phyloP scores from a whole-genome alignment of 345 rosid species.

The Garcia nutans region DNA sequence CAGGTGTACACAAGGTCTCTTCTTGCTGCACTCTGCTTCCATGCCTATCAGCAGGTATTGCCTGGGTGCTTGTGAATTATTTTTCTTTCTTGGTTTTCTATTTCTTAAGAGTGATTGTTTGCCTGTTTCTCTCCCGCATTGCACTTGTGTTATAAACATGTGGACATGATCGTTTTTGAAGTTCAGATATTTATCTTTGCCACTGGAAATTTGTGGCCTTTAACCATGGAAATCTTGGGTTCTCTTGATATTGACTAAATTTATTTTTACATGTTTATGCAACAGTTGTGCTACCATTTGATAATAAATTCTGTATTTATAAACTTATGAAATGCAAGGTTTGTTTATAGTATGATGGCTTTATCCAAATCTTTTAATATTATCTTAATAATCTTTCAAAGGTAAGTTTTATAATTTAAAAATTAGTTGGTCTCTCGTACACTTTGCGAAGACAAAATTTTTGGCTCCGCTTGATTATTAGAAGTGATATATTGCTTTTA shows the following conservation, averaged over 20 bases:
- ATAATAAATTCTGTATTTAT: too few species aligned
- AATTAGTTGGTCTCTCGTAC: not conserved
- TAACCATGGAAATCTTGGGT: too few species aligned
- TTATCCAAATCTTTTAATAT: not conserved
- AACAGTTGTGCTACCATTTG: too few species aligned
- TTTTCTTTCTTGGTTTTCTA: not conserved
- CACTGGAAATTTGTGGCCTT: too few species aligned
- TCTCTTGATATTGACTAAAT: too few species aligned
- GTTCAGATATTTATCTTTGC: not conserved
- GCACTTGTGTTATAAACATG: not conserved
- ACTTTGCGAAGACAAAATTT: not conserved
- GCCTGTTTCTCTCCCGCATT: not conserved
- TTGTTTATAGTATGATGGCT: not conserved
- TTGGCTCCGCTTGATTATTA: not conserved
- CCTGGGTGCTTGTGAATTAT: constrained; percentile 4
- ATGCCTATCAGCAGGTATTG: constrained; percentile 96
- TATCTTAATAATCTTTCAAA: not conserved
- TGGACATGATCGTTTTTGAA: not conserved
- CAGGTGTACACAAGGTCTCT: constrained; percentile 61
- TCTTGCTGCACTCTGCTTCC: constrained; percentile 86
- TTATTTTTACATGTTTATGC: too few species aligned
- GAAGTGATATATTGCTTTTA: not conserved
- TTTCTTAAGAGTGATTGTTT: not conserved
- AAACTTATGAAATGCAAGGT: too few species aligned
- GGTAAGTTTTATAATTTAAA: not conserved